Base-by-base conservation (phyloP, 2,329 filamentous ascomycete genomes). In the Botrytis squamosa region DNA sequence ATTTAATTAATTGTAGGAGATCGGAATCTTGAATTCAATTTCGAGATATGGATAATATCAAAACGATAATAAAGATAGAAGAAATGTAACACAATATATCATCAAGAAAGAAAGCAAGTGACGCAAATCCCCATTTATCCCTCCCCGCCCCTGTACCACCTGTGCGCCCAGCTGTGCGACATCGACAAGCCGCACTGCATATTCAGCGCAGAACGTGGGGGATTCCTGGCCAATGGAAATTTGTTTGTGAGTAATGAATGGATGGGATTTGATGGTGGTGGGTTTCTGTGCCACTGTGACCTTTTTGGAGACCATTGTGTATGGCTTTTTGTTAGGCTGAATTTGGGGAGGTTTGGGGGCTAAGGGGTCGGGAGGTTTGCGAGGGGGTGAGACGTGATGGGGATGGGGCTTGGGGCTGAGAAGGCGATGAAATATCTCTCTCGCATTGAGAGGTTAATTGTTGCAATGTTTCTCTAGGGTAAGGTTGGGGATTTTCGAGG, bases 101-200 rank as follows among this genome's bases (percentile, higher is more conserved):
- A n/a, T 9, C 22, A 42, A 49, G 44, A 36, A 49, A n/a, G 44
- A 40, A 40, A 67, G n/a, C 16, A 40, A 52, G n/a, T 29, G 65
- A 40, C 25, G 36, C 8, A 36, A 8, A n/a, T 36, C 25, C 8
- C 64, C 18, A 55, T 29, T 40, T n/a, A 55, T 55, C 65, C 38
- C 52, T 67, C 65, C 65, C 36, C 65, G 65, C 65, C 33, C 33
- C 52, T 40, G 65, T 67, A 29, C 46, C 18, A 40, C 65, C 20
- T n/a, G 44, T 38, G 46, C 18, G 18, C 16, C 49, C 46, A 55
- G 36, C 49, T 57, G 36, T 68, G 40, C 49, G n/a, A 68, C 49
- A 57, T 67, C 44, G 42, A 55, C 46, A 68, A 57, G 25, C 14
- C 25, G 20, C 36, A 29, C 25, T 25, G 65, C 65, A 42, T 68